Evolutionary conservation across 176 grass and related monocot genomes (phyloP), one percentile per base, ranked within the genome.

Genomic region (Oryza longistaminata): DNA sequence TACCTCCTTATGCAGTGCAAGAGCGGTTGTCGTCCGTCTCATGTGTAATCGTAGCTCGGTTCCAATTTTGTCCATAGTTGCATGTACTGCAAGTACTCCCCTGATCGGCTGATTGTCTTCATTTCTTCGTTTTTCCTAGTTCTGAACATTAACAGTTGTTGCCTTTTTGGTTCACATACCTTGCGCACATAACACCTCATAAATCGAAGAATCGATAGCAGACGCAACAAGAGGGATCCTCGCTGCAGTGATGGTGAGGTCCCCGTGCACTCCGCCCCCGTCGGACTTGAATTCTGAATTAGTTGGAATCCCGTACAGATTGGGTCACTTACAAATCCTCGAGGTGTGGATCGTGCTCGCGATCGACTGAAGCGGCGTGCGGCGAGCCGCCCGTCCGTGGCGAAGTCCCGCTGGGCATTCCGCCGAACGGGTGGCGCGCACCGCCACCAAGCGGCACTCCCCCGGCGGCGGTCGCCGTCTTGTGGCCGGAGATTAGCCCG

Each of bases 41-140:
- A 67, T 73, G 45, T 58, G 69, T 34, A 84, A 35, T 17, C 71
- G 9, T 87, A 52, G 61, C 49, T 70, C 35, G 64, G 75, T 60
- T 79, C 66, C 79, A 87, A 37, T 62, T 83, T 22, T 87, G 75
- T 76, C 29, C 62, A 80, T 75, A 65, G 29, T 52, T 84, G 73
- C 48, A 68, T 75, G 55, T 42, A 11, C 19, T 73, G 82, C 3
- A 73, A 77, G 16, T 33, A 81, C 24, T 9, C 11, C 27, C 33
- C 31, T 81, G 45, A 72, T 78, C 70, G 13, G 43, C 22, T 76
- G 55, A 72, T 78, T 55, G 24, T 71, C 44, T 81, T 6, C 65
- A 22, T 19, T 82, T 78, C 44, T 43, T 66, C 42, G 39, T 48
- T 55, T 55, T 44, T 21, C 46, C 66, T 85, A 66, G 52, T 61